Evolutionary conservation across 2,329 filamentous ascomycete species (phyloP).

Genomic region (Onygenales sp.): DNA sequence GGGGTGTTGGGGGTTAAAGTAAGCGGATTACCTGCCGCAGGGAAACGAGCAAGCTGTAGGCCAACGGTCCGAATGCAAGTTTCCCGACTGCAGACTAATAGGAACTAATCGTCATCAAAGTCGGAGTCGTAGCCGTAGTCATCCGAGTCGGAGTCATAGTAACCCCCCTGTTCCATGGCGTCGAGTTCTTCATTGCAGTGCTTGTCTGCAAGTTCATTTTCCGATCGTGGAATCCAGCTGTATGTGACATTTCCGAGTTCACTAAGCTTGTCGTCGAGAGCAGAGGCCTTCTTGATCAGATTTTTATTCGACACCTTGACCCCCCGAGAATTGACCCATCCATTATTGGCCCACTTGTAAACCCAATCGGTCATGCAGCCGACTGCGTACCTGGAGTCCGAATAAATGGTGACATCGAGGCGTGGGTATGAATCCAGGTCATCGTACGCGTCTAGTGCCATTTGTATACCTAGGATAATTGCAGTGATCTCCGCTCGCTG

Average conservation of each 20-base stretch:
- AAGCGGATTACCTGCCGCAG: too few species aligned
- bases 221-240: constrained; percentile 23
- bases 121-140: too few species aligned
- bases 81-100: too few species aligned
- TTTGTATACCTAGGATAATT: constrained; percentile 39
- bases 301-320: constrained; percentile 26
- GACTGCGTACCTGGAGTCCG: constrained; percentile 29
- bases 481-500: constrained; percentile 29
- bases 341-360: constrained; percentile 24
- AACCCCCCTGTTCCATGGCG: constrained; percentile 7
- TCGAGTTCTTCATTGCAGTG: constrained; percentile 24
- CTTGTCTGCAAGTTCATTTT: constrained; percentile 24
- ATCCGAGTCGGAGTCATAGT: too few species aligned
- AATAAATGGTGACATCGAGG: constrained; percentile 21
- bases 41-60: too few species aligned
- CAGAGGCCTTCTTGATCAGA: constrained; percentile 21
- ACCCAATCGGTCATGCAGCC: constrained; percentile 24
- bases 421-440: constrained; percentile 11
- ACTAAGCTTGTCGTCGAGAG: constrained; percentile 17
- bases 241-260: constrained; percentile 22
- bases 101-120: too few species aligned
- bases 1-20: too few species aligned
- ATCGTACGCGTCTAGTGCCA: constrained; percentile 30
- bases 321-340: constrained; percentile 22
- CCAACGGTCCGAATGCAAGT: too few species aligned